Percentiles rank a stretch among this genome's conserved stretches.
These are phyloP conservation scores for Alternaria solani DNA, from an alignment of 2,329 filamentous ascomycete species.

Conservation along the genomic window DNA sequence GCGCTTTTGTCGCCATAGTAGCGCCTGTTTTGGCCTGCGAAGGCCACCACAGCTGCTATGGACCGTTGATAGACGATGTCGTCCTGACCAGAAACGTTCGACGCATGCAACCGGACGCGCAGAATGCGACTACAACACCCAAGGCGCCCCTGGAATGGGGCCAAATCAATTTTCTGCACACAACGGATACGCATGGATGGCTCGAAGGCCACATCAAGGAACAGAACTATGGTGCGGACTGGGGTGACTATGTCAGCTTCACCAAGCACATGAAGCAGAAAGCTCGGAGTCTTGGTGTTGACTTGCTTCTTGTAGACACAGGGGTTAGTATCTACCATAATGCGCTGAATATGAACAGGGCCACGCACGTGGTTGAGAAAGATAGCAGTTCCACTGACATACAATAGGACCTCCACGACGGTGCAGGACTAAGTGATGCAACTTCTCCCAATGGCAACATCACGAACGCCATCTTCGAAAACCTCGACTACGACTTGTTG, in stretches of 20 bases:
- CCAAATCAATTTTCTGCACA: slow-evolving; percentile 72
- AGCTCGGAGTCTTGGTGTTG: slow-evolving; percentile 64
- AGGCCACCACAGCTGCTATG: slow-evolving; percentile 48
- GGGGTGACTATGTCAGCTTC: slow-evolving; percentile 71
- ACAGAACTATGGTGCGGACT: slow-evolving; percentile 70
- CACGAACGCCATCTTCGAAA: slow-evolving; percentile 62
- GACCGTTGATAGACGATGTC: slow-evolving; percentile 50
- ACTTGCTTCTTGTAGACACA: slow-evolving; percentile 68
- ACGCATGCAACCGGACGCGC: slow-evolving; percentile 57
- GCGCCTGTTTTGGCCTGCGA: slow-evolving; percentile 39
- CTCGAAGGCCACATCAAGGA: slow-evolving; percentile 68
- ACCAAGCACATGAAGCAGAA: slow-evolving; percentile 67
- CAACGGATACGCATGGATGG: slow-evolving; percentile 70
- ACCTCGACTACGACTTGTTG: slow-evolving; percentile 63
- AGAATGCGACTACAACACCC: slow-evolving; percentile 49
- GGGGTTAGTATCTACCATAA: slow-evolving; percentile 49
- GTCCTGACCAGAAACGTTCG: slow-evolving; percentile 53
- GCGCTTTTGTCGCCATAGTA: slow-evolving; percentile 15
- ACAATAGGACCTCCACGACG: slow-evolving; percentile 68
- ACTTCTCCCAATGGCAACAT: slow-evolving; percentile 65
- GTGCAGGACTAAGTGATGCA: slow-evolving; percentile 68
- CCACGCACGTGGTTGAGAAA: neutral
- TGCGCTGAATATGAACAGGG: slow-evolving; percentile 2
- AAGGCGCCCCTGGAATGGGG: slow-evolving; percentile 65
- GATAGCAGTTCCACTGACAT: slow-evolving; percentile 1